Evolutionary conservation across 768 basidiomycete species (phyloP).

Genomic region (Suillus hirtellus): DNA sequence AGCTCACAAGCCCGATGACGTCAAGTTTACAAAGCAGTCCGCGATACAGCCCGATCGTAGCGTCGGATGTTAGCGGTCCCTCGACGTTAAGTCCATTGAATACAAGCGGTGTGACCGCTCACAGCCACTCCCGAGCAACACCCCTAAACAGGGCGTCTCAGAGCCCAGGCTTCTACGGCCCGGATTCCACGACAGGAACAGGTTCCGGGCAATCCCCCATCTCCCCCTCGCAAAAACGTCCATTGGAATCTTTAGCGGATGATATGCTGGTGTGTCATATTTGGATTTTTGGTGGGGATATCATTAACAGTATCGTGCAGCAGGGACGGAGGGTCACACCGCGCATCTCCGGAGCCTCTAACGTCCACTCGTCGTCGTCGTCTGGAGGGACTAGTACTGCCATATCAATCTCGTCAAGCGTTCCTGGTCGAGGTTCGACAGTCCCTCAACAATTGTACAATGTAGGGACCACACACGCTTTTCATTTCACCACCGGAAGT

Average conservation of each 20-base stretch:
- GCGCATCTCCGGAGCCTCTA: constrained; percentile 16
- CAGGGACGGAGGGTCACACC: constrained; percentile 20
- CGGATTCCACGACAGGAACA: constrained; percentile 13
- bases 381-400: constrained; percentile 1
- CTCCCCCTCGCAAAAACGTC: constrained; percentile 25
- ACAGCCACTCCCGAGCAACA: constrained; percentile 23
- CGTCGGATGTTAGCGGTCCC: constrained; percentile 13
- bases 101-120: not conserved
- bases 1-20: not conserved
- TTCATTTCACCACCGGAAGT: constrained; percentile 25
- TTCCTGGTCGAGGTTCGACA: constrained; percentile 20
- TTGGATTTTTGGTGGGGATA: constrained; percentile 14
- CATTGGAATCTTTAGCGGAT: constrained; percentile 14
- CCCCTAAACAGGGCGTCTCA: constrained; percentile 19
- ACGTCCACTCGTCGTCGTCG: constrained; percentile 16
- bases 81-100: constrained; percentile 8
- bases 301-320: constrained; percentile 22
- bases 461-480: constrained; percentile 15
- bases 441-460: constrained; percentile 29
- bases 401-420: not conserved
- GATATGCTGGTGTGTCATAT: constrained; percentile 11
- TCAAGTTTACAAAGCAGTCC: not conserved
- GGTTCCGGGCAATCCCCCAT: constrained; percentile 12
- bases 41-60: constrained; percentile 5
- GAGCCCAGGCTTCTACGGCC: constrained; percentile 7